These are phyloP conservation scores for Aspergillus quadricinctus DNA, from an alignment of 2,329 filamentous ascomycete species.

Conservation along the genomic window DNA sequence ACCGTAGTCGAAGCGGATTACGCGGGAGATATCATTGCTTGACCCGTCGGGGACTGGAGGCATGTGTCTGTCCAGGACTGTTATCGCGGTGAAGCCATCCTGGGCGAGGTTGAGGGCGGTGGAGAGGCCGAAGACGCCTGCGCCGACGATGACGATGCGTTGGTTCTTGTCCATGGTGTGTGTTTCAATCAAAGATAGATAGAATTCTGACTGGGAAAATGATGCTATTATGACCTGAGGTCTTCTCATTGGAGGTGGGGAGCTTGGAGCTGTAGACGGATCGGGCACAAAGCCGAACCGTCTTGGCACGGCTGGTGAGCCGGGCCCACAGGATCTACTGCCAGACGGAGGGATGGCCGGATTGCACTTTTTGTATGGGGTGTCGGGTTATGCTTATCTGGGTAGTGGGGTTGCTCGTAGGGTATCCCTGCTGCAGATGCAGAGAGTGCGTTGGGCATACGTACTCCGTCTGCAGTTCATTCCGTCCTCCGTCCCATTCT, in stretches of 20 bases:
- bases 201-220: background rate
- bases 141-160: constrained; percentile 25
- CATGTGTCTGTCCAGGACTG: constrained; percentile 29
- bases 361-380: background rate
- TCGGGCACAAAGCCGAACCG: background rate
- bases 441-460: no score
- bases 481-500: no score
- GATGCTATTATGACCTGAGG: background rate
- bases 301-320: background rate
- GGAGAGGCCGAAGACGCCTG: constrained; percentile 25
- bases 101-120: constrained; percentile 21
- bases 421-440: background rate
- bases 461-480: background rate
- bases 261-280: no score
- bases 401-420: background rate
- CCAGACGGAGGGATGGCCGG: no score
- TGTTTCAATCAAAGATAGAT: background rate
- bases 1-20: constrained; percentile 60
- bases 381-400: background rate
- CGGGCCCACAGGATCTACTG: background rate
- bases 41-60: constrained; percentile 36
- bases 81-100: constrained; percentile 25
- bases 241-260: background rate
- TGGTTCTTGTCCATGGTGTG: constrained; percentile 17
- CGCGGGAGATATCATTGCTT: constrained; percentile 38